phyloP scores from a whole-genome alignment of 768 basidiomycete genomes.

The Suillus tomentosus region DNA sequence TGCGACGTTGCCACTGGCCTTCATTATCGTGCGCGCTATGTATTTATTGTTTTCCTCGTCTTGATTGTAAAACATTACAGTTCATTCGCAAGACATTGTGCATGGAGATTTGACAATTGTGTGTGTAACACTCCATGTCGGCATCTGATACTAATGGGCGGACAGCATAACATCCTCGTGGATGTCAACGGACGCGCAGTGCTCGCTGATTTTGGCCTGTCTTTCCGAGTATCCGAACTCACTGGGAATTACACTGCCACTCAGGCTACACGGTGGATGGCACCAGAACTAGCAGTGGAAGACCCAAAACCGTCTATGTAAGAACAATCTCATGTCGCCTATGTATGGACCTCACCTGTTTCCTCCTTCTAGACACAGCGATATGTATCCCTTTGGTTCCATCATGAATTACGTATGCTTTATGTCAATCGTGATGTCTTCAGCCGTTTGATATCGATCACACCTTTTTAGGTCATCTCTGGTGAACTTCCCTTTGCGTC shows the following conservation, averaged over 20 bases:
- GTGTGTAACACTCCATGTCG: not conserved
- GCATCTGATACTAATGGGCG: not conserved
- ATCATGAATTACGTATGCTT: slow-evolving; percentile 6
- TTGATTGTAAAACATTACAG: not conserved
- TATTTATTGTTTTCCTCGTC: not conserved
- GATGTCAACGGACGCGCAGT: slow-evolving; percentile 3
- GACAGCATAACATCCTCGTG: not conserved
- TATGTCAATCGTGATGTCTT: no score
- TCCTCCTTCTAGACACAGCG: not conserved
- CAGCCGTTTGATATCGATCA: not conserved
- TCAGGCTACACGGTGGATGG: not conserved
- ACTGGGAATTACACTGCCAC: not conserved
- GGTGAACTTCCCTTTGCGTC: not conserved
- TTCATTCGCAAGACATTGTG: not conserved
- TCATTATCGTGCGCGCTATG: slow-evolving; percentile 2
- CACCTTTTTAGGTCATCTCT: slow-evolving; percentile 5
- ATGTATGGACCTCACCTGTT: not conserved
- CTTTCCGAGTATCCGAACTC: not conserved
- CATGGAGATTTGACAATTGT: slow-evolving; percentile 7
- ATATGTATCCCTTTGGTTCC: slow-evolving; percentile 7
- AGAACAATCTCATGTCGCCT: not conserved
- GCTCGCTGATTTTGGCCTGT: slow-evolving; percentile 3
- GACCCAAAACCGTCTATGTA: not conserved
- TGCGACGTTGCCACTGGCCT: not conserved
- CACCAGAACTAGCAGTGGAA: not conserved